Base-by-base conservation (phyloP, 192 early-diverging fungal genomes). In the Coemansia sp. region DNA sequence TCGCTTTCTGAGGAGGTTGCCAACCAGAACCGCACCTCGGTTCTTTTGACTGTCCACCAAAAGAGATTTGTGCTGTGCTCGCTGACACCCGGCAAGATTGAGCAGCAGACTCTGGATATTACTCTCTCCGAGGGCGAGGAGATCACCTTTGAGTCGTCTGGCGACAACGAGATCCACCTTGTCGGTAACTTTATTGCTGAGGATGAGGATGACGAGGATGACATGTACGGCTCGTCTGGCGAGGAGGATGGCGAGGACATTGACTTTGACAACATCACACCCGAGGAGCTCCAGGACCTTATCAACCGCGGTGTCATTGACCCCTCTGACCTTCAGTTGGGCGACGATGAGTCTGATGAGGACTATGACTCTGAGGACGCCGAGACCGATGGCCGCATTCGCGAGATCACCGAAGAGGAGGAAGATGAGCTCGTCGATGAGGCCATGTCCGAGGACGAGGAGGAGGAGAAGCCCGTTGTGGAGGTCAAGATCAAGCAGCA, bases 31-130 rank as follows among this genome's bases (percentile, higher is more conserved):
- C 90, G 93, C 60, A 84, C 91, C 2, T 88, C 87, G 53, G 76
- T 97, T 26, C 64, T 82, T 18, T 76, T 95, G 61, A 88, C 83
- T 6, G 86, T 90, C 35, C 86, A 93, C 53, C 84, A 87, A 36
- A 86, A 87, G 69, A 79, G 84, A 16, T 95, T 91, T 81, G 86
- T 88, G 2, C 83, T 96, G 45, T 95, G 94, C 79, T 88, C 92
- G 23, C 72, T 97, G 69, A 89, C 85, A 12, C 86, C 91, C 11
- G 93, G 88, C 48, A 79, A 86, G 65, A 82, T 86, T 47, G 91
- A 97, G 68, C 91, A 94, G 77, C 89, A 93, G 79, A 33, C 61
- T 1, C 73, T 97, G 57, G 87, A 91, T 37, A 56, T 90, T 21
- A 68, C 69, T 21, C 86, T 91, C 56, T 84, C 83, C 33, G 91